These are phyloP conservation scores for Russula foetens DNA, from an alignment of 768 basidiomycete genomes.

Conservation along the genomic window DNA sequence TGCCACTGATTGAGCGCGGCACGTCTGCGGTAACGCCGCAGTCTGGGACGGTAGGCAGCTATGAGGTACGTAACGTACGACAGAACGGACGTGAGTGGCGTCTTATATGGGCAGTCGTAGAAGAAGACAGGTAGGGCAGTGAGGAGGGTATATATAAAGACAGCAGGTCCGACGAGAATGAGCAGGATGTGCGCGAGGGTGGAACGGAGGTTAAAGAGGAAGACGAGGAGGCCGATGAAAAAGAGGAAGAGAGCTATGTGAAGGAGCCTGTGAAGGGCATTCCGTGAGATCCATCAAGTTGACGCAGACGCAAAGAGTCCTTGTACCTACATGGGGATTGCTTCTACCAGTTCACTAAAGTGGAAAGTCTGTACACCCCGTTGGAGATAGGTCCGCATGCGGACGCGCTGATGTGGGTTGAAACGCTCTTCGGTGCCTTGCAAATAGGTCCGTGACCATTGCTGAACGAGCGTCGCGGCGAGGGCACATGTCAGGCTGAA, in stretches of 20 bases:
- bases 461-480: constrained; percentile 14
- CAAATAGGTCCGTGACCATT: constrained; percentile 18
- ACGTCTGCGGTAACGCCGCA: background rate
- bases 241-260: constrained; percentile 12
- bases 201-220: background rate
- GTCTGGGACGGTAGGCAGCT: background rate
- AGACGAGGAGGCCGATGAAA: constrained; percentile 6
- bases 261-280: constrained; percentile 1
- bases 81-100: constrained; percentile 8
- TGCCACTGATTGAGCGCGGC: background rate
- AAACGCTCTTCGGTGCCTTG: constrained; percentile 7
- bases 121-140: constrained; percentile 8
- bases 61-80: background rate
- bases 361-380: constrained; percentile 10
- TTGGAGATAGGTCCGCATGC: constrained; percentile 13
- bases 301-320: background rate
- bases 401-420: constrained; percentile 2
- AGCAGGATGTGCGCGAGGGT: constrained; percentile 4
- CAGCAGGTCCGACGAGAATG: background rate
- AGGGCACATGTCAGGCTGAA: constrained; percentile 15
- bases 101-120: constrained; percentile 11
- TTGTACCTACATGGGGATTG: constrained; percentile 4
- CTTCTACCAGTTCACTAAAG: constrained; percentile 4
- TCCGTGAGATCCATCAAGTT: background rate
- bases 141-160: constrained; percentile 1